These are phyloP conservation scores for Kodamaea sp. DNA, from an alignment of 1,139 yeast genomes.

Conservation along the genomic window DNA sequence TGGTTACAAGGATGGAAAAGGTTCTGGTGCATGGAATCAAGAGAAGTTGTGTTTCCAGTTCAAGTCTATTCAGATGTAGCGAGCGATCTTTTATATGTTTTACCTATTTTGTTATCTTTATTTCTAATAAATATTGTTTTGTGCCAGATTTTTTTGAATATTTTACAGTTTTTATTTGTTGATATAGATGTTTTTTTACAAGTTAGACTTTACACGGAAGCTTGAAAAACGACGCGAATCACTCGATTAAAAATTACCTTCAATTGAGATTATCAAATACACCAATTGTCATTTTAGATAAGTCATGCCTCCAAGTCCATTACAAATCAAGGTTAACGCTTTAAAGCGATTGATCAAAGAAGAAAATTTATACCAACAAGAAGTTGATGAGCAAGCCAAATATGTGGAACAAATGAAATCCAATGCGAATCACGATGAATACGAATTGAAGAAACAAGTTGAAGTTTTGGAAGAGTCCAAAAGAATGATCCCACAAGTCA, in stretches of 20 bases:
- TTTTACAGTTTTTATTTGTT: too few species aligned
- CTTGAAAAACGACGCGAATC: too few species aligned
- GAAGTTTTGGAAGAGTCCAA: slow-evolving; percentile 68
- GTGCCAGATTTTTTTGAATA: too few species aligned
- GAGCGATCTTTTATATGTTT: background rate
- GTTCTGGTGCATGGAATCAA: slow-evolving; percentile 25
- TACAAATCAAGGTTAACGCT: slow-evolving; percentile 76
- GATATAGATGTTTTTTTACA: too few species aligned
- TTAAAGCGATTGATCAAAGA: slow-evolving; percentile 73
- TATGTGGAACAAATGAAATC: slow-evolving; percentile 43
- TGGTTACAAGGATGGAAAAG: slow-evolving; percentile 23
- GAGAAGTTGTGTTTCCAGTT: slow-evolving; percentile 13
- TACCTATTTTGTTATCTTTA: too few species aligned
- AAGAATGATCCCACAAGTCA: slow-evolving; percentile 63
- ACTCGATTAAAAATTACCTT: too few species aligned
- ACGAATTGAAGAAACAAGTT: slow-evolving; percentile 62
- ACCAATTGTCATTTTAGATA: background rate
- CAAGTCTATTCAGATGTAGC: slow-evolving; percentile 6
- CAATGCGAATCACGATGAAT: slow-evolving; percentile 50
- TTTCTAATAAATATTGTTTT: too few species aligned
- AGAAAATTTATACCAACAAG: slow-evolving; percentile 59
- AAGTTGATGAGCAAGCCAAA: slow-evolving; percentile 58
- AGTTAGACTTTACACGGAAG: too few species aligned
- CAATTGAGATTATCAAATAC: too few species aligned
- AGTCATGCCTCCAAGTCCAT: slow-evolving; percentile 68